phyloP scores from a whole-genome alignment of 805 yeast species.

The Lipomyces chichibuensis region DNA sequence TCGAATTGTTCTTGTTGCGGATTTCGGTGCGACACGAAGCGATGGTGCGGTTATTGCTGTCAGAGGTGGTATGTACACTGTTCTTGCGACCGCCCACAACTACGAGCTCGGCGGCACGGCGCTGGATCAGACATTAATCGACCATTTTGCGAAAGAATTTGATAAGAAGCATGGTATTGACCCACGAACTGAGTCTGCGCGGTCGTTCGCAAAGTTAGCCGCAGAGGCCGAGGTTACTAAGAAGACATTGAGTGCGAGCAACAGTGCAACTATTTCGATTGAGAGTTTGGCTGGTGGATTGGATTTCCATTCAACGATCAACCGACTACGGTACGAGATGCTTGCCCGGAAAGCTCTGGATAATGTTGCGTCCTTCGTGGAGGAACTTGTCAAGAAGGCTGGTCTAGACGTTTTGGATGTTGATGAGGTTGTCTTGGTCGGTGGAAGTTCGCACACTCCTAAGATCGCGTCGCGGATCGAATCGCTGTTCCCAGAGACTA shows the following conservation, averaged over 20 bases:
- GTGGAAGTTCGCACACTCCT: slow-evolving; percentile 92
- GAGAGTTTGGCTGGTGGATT: slow-evolving; percentile 93
- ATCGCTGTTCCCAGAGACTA: slow-evolving; percentile 77
- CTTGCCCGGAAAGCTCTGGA: slow-evolving; percentile 77
- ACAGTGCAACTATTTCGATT: slow-evolving; percentile 85
- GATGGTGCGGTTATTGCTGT: slow-evolving; percentile 93
- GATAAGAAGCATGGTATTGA: slow-evolving; percentile 82
- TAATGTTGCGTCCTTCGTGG: slow-evolving; percentile 76
- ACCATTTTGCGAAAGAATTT: slow-evolving; percentile 89
- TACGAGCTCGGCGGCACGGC: slow-evolving; percentile 83
- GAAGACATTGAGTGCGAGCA: slow-evolving; percentile 89
- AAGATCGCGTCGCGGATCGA: slow-evolving; percentile 79
- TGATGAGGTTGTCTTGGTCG: slow-evolving; percentile 87
- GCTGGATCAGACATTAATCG: slow-evolving; percentile 78
- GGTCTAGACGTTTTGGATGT: slow-evolving; percentile 81
- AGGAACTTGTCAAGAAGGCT: slow-evolving; percentile 75
- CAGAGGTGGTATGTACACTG: slow-evolving; percentile 91
- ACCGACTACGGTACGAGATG: slow-evolving; percentile 91
- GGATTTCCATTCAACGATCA: slow-evolving; percentile 90
- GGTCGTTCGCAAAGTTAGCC: slow-evolving; percentile 85
- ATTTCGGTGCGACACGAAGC: slow-evolving; percentile 93
- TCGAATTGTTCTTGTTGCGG: slow-evolving; percentile 86
- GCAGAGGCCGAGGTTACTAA: slow-evolving; percentile 82
- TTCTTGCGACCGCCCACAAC: slow-evolving; percentile 83
- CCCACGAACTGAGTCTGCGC: slow-evolving; percentile 70